Evolutionary conservation across 768 basidiomycete genomes (phyloP).

Genomic region (Imleria badia): DNA sequence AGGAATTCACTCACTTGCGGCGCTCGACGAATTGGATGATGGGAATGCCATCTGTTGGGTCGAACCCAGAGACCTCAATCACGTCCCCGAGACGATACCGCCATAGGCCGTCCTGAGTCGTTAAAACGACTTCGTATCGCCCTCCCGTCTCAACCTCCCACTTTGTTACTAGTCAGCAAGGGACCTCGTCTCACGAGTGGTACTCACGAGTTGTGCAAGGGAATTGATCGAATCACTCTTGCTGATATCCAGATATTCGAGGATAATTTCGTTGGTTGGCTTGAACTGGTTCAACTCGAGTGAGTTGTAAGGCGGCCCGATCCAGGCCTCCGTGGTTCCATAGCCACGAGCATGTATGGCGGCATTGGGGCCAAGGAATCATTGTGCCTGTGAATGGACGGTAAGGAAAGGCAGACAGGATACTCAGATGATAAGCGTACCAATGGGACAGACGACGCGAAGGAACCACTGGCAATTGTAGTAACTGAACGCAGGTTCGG

Average conservation of each 20-base stretch:
- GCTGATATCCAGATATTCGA: conserved; percentile 17
- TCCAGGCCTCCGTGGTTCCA: conserved; percentile 4
- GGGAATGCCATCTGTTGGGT: conserved; percentile 16
- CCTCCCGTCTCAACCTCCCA: conserved; percentile 15
- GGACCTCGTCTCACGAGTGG: not conserved
- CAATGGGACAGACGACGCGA: conserved; percentile 10
- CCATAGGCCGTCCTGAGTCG: conserved; percentile 23
- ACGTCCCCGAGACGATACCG: conserved; percentile 23
- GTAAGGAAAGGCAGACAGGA: not conserved
- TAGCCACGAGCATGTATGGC: not conserved
- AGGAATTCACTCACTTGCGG: conserved; percentile 7
- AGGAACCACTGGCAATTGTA: conserved; percentile 8
- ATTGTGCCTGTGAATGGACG: not conserved
- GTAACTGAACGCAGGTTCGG: conserved; percentile 11
- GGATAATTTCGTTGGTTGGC: not conserved
- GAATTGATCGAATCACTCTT: not conserved
- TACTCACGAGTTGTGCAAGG: conserved; percentile 5
- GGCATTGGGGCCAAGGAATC: conserved; percentile 9
- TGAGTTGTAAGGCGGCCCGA: conserved; percentile 8
- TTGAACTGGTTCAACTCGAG: conserved; percentile 11
- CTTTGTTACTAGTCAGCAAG: conserved; percentile 10
- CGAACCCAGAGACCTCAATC: conserved; percentile 22
- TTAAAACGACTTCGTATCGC: conserved; percentile 19
- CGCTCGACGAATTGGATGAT: conserved; percentile 19
- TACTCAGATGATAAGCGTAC: not conserved